phyloP scores from a whole-genome alignment of 2,329 filamentous ascomycete species.

The Stemphylium vesicarium region DNA sequence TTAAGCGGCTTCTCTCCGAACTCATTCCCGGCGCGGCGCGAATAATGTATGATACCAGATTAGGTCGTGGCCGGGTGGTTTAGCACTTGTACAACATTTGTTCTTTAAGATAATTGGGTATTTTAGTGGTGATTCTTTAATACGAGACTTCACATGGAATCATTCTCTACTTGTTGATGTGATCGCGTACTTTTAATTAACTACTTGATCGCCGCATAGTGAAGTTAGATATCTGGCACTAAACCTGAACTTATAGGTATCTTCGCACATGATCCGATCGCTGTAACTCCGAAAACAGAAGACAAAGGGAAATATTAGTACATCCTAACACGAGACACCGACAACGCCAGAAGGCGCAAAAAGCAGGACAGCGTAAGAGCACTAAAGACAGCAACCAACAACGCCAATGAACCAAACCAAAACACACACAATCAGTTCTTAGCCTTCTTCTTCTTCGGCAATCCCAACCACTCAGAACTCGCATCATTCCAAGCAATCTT shows the following conservation, averaged over 20 bases:
- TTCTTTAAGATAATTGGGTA: not conserved
- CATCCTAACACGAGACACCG: too few relatives aligned
- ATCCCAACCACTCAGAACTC: not conserved
- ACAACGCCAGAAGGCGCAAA: too few relatives aligned
- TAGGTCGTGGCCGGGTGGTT: not conserved
- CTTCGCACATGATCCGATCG: not conserved
- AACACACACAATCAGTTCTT: not conserved
- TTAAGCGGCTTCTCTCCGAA: not conserved
- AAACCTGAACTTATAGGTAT: not conserved
- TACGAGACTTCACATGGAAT: not conserved
- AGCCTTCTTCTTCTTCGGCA: not conserved
- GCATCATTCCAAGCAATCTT: not conserved
- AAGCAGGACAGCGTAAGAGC: too few relatives aligned
- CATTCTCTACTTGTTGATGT: not conserved
- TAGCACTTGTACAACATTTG: slow-evolving; percentile 5
- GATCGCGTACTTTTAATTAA: not conserved
- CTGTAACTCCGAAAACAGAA: too few relatives aligned
- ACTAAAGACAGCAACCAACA: too few relatives aligned
- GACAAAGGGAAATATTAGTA: too few relatives aligned
- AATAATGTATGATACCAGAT: not conserved
- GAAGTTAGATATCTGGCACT: too few relatives aligned
- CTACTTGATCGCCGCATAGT: too few relatives aligned
- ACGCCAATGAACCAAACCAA: not conserved
- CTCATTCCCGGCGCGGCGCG: not conserved
- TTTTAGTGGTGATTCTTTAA: slow-evolving; percentile 2